Base-by-base conservation (phyloP, 1,139 yeast species). In the Zygoascus sp. region DNA sequence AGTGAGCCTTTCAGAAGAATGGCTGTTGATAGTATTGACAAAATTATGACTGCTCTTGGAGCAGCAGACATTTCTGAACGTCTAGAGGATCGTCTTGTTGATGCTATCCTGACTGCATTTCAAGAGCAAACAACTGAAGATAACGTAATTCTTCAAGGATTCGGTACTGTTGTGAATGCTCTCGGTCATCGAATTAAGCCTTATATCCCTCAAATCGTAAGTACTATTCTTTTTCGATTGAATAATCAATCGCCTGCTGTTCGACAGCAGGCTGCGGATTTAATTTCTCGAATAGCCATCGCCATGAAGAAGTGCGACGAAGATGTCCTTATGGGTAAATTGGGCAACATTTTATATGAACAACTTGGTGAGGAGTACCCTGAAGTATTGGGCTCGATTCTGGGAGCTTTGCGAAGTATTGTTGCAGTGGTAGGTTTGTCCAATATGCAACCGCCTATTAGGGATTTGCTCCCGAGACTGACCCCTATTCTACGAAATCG, bases 321-420 rank as follows among this genome's bases (percentile, higher is more conserved):
- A 56, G 77, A 76, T 39, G 80, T 73, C 4, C 65, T 86, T 46
- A 65, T 89, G 57, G 74, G 75, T 49, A 84, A 83, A 58, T 70
- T 92, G 47, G 82, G 90, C 5, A 76, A 85, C 22, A 82, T 89
- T 16, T 70, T 94, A 34, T 89, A 85, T 63, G 99, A 94, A 62
- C 86, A 95, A 15, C 73, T 94, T 16, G 98, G 98, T 19, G 99
- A 94, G 60, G 95, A 86, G 6, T 89, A 82, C 55, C 98, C 98
- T 0, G 96, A 89, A 47, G 97, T 90, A 1, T 71, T 94, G 40
- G 97, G 96, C 0, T 84, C 96, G 0, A 76, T 92, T 2, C 70
- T 94, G 15, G 77, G 76, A 19, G 96, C 96, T 0, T 65, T 92
- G 54, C 69, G 76, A 48, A 65, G 74, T 8, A 75, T 81, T 15